phyloP scores from a whole-genome alignment of 73 alveolate species.

The Paramecium tetraurelia region DNA sequence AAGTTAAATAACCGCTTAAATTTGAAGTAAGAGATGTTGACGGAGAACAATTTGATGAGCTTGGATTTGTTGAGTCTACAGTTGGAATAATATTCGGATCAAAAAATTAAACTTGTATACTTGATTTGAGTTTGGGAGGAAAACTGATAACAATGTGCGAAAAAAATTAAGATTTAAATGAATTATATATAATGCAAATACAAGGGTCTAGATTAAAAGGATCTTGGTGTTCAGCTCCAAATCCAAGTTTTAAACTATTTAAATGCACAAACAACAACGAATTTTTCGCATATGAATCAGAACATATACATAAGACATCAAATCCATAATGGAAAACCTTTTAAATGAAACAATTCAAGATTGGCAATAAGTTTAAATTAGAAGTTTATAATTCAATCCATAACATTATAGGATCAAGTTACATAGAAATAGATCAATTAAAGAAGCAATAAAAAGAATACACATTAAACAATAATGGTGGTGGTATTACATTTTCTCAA shows the following conservation, averaged over 20 bases:
- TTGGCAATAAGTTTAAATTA: background rate
- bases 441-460: background rate
- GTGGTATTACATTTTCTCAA: background rate
- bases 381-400: background rate
- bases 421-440: background rate
- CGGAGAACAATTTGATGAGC: conserved; percentile 53
- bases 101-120: conserved; percentile 50
- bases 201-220: conserved; percentile 30
- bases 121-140: conserved; percentile 66
- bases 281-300: background rate
- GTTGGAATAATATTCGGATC: conserved; percentile 73
- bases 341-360: background rate
- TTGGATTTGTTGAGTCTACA: conserved; percentile 66
- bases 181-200: conserved; percentile 45
- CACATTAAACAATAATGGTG: background rate
- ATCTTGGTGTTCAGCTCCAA: background rate
- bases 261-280: background rate
- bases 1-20: conserved; percentile 68
- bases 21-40: conserved; percentile 77
- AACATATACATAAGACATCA: background rate
- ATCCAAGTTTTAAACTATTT: background rate
- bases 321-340: background rate
- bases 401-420: background rate
- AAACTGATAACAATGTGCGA: conserved; percentile 68
- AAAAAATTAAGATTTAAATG: conserved; percentile 58